A percentile compares a stretch with the other conserved stretches of the same genome.
Evolutionary conservation across 345 rosid species (phyloP).

Genomic region (Acer saccharum): DNA sequence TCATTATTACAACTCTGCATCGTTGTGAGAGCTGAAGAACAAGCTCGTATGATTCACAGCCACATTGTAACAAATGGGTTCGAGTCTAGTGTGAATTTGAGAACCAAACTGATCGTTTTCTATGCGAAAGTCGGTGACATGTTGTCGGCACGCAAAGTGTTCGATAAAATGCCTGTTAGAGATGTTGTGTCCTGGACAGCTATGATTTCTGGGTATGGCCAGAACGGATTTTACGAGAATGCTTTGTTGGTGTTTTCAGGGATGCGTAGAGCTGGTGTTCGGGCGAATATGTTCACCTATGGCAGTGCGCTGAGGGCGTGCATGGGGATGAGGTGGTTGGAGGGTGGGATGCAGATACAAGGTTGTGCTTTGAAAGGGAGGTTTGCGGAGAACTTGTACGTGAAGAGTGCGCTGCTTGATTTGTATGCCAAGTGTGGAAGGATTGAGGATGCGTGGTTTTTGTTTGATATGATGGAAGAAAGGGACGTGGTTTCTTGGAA

Average conservation of each 20-base stretch:
- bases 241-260: conserved; percentile 43
- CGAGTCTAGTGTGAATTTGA: conserved; percentile 36
- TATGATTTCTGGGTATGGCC: conserved; percentile 56
- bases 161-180: conserved; percentile 58
- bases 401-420: conserved; percentile 63
- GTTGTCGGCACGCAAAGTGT: conserved; percentile 48
- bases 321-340: conserved; percentile 35
- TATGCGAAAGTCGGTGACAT: conserved; percentile 39
- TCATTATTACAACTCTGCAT: conserved; percentile 42
- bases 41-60: conserved; percentile 42
- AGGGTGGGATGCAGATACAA: conserved; percentile 63
- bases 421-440: conserved; percentile 61
- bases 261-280: conserved; percentile 50
- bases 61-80: conserved; percentile 49
- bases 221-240: conserved; percentile 24
- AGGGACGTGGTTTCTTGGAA: conserved; percentile 71
- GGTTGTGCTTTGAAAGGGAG: conserved; percentile 53
- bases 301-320: conserved; percentile 61
- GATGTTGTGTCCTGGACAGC: conserved; percentile 71
- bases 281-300: conserved; percentile 50
- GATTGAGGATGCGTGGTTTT: conserved; percentile 39
- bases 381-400: conserved; percentile 46
- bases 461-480: conserved; percentile 49
- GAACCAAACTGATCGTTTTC: conserved; percentile 39
- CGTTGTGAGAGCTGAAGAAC: conserved; percentile 19